These are phyloP conservation scores for Lachancea quebecensis DNA, from an alignment of 805 yeast genomes.

Conservation along the genomic window DNA sequence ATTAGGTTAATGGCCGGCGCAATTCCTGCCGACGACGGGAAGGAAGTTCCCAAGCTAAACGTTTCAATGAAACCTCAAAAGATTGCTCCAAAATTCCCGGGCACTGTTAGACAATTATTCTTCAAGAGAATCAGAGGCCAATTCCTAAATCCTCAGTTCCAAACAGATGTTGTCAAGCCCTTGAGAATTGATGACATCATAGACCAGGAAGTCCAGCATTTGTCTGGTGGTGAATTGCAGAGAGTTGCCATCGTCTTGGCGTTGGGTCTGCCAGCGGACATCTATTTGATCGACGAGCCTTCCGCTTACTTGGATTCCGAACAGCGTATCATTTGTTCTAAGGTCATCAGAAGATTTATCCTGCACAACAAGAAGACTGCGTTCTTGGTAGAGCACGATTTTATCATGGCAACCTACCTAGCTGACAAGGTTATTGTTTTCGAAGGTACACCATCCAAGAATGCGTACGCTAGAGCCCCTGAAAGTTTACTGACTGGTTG, in stretches of 20 bases:
- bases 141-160: conserved; percentile 94
- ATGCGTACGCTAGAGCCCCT: conserved; percentile 81
- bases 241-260: conserved; percentile 97
- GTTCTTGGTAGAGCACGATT: conserved; percentile 99
- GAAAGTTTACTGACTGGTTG: conserved; percentile 95
- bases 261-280: conserved; percentile 90
- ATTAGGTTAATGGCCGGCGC: conserved; percentile 94
- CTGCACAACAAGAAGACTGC: conserved; percentile 97
- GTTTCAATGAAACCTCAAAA: conserved; percentile 99
- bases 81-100: conserved; percentile 97
- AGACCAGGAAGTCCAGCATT: conserved; percentile 95
- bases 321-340: conserved; percentile 98
- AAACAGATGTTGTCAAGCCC: conserved; percentile 96
- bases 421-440: conserved; percentile 98
- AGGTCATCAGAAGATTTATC: conserved; percentile 94
- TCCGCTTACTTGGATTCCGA: conserved; percentile 98
- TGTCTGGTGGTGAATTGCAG: conserved; percentile 99
- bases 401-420: conserved; percentile 98
- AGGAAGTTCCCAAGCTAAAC: conserved; percentile 78
- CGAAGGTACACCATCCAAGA: conserved; percentile 87
- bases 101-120: conserved; percentile 96
- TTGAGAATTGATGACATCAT: conserved; percentile 86
- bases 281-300: conserved; percentile 96
- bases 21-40: conserved; percentile 77
- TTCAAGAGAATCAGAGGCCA: conserved; percentile 93